Base-by-base conservation (phyloP, 148 eudicot species). In the Silene conica region DNA sequence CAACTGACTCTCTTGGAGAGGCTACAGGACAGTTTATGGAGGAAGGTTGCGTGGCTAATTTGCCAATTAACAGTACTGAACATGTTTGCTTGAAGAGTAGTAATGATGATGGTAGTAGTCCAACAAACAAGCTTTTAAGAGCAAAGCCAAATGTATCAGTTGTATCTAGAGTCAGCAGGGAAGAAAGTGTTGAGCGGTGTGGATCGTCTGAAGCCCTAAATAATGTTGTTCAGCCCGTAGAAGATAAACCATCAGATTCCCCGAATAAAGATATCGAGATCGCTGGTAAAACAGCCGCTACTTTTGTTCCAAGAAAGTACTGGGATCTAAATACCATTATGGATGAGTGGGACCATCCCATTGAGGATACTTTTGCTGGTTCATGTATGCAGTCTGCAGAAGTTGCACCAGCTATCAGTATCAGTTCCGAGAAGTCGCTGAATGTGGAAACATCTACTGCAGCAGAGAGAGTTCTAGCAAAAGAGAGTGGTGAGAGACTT, bases 301-400 rank as follows among this genome's bases (percentile, higher is more conserved):
- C 70, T 14, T 74, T 75, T 69, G 64, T 76, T 66, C 59, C 62
- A 1, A 80, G 81, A 68, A 84, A 77, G 71, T 78, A 87, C 67
- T 91, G 97, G 97, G 97, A 91, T 77, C 77, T 91, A 63, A 91
- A 89, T 62, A 83, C 83, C 19, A 79, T 74, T 48, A 83, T 87
- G 90, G 92, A 87, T 54, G 87, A 80, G 26, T 91, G 97, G 93
- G 90, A 67, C 57, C 64, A 80, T 14, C 96, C 96, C 3, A 5
- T 38, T 54, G 89, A 88, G 69, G 80, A 73, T 75, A 26, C 55
- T 50, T 50, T 13, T 50, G 55, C 18, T 50, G 55, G 25, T 77
- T 79, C 86, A 69, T 4, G 67, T 68, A 26, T 25, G 21, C 67
- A 23, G 54, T 45, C 54, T 1, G 57, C 38, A 43, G 78, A 68